Evolutionary conservation across 2,329 filamentous ascomycete genomes (phyloP).

Genomic region (Diaporthe sp.): DNA sequence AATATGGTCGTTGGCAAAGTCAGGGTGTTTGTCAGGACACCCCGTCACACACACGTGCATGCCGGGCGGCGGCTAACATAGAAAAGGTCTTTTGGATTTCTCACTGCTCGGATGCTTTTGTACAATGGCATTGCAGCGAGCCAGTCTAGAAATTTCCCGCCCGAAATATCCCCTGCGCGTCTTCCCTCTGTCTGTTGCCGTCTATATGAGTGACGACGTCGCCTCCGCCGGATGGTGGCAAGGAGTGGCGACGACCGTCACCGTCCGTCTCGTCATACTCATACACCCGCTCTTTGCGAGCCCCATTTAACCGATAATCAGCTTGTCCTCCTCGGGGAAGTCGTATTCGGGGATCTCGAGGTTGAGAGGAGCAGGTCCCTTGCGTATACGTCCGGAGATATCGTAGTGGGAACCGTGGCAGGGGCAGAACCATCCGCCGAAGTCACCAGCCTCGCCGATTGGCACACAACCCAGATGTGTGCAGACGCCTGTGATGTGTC

Average conservation of each 20-base stretch:
- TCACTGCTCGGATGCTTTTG: conserved; percentile 44
- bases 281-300: conserved; percentile 34
- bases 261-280: conserved; percentile 31
- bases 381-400: conserved; percentile 98
- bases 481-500: conserved; percentile 81
- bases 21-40: background rate
- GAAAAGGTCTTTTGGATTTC: conserved; percentile 41
- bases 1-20: background rate
- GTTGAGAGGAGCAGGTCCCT: conserved; percentile 96
- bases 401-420: conserved; percentile 99
- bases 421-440: conserved; percentile 99
- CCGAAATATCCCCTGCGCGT: conserved; percentile 14
- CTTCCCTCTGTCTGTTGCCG: conserved; percentile 20
- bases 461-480: conserved; percentile 99
- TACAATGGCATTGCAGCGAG: conserved; percentile 45
- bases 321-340: conserved; percentile 89
- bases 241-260: conserved; percentile 15
- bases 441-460: conserved; percentile 98
- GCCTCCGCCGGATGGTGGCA: background rate
- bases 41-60: background rate
- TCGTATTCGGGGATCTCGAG: conserved; percentile 94
- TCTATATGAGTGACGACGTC: conserved; percentile 39
- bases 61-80: conserved; percentile 39
- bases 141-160: conserved; percentile 44
- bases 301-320: conserved; percentile 88